Percentiles rank a stretch among this genome's conserved stretches.
Evolutionary conservation across 2,329 filamentous ascomycete genomes (phyloP).

Genomic region (Harringtonia lauricola): DNA sequence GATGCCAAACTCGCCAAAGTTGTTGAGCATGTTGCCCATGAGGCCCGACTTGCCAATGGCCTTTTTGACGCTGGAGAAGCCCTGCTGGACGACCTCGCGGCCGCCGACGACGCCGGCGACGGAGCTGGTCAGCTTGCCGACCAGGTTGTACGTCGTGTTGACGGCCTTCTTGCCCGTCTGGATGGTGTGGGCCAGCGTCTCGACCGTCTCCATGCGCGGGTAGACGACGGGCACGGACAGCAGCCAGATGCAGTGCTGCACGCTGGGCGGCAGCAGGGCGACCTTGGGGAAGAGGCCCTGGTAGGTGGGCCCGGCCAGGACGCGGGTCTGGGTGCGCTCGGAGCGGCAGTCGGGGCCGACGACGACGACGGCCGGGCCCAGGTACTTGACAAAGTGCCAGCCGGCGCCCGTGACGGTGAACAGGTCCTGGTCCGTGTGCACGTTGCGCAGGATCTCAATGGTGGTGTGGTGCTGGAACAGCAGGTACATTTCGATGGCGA

Average conservation of each 20-base stretch:
- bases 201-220: conserved; percentile 80
- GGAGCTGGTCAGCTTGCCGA: conserved; percentile 89
- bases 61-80: conserved; percentile 91
- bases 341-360: conserved; percentile 87
- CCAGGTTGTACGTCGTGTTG: conserved; percentile 89
- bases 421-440: conserved; percentile 77
- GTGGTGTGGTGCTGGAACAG: conserved; percentile 98
- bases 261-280: conserved; percentile 76
- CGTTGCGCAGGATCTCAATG: conserved; percentile 80
- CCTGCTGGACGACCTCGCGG: conserved; percentile 83
- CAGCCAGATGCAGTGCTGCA: conserved; percentile 97
- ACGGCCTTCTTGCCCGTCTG: conserved; percentile 94
- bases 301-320: conserved; percentile 93
- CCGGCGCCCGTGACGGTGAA: conserved; percentile 96
- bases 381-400: conserved; percentile 97
- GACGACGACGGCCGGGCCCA: conserved; percentile 82
- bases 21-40: conserved; percentile 91
- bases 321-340: conserved; percentile 79
- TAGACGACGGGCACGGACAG: conserved; percentile 84
- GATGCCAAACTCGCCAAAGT: conserved; percentile 92
- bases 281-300: conserved; percentile 96
- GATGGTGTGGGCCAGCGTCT: conserved; percentile 82
- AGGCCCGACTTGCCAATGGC: conserved; percentile 90
- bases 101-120: conserved; percentile 93
- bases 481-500: conserved; percentile 95